Percentiles rank a stretch among this genome's conserved stretches.
phyloP scores from a whole-genome alignment of 345 rosid species.

The Eucalyptus sp. region DNA sequence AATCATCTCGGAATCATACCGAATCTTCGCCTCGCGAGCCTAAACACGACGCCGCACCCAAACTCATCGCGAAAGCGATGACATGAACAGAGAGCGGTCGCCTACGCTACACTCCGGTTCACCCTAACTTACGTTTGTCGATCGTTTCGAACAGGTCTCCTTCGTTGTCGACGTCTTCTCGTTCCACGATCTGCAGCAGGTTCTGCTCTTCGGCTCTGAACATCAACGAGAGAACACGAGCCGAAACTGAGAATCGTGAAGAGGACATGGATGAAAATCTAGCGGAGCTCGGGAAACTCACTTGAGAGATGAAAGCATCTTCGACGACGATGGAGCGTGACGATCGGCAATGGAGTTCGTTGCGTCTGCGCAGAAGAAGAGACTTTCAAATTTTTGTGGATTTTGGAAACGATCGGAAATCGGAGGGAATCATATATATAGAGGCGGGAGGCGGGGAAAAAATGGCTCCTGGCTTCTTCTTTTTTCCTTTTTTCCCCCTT shows the following conservation, averaged over 20 bases:
- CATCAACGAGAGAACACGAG: not conserved
- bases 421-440: not conserved
- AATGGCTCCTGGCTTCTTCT: not conserved
- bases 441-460: not conserved
- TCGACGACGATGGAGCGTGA: not conserved
- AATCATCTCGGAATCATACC: too few relatives aligned
- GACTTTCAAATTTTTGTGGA: not conserved
- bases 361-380: not conserved
- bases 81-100: not conserved
- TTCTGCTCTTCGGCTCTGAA: not conserved
- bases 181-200: constrained; percentile 5
- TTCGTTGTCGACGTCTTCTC: constrained; percentile 3
- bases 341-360: not conserved
- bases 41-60: too few relatives aligned
- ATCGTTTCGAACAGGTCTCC: constrained; percentile 3
- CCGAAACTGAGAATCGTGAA: not conserved
- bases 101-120: not conserved
- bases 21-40: too few relatives aligned
- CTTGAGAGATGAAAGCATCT: not conserved
- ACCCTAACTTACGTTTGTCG: not conserved
- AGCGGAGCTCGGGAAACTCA: not conserved
- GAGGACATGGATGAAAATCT: not conserved
- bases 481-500: fast-evolving
- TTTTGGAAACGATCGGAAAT: not conserved
- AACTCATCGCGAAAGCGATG: not conserved